Evolutionary conservation across 164 flowering plant species (phyloP).

Genomic region (Tetracentron sinense): DNA sequence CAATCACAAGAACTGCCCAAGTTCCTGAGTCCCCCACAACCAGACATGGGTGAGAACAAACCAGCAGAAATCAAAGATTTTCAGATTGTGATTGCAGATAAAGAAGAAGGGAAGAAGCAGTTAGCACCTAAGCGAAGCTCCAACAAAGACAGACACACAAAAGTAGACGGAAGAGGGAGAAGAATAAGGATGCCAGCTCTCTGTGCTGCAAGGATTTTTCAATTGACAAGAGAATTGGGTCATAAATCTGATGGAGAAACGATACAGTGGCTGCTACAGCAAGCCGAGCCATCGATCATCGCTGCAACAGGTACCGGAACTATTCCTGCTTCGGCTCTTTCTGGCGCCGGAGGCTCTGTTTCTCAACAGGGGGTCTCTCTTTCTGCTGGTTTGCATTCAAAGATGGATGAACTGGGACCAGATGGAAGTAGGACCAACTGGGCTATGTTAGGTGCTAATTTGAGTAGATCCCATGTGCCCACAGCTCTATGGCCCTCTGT

Average conservation of each 20-base stretch:
- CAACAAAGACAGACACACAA: conserved; percentile 19
- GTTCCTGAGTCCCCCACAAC: conserved; percentile 42
- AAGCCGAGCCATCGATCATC: conserved; percentile 25
- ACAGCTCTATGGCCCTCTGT: conserved; percentile 60
- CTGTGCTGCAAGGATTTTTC: conserved; percentile 30
- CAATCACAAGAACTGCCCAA: conserved; percentile 32
- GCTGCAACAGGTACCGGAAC: conserved; percentile 31
- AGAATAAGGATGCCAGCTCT: conserved; percentile 28
- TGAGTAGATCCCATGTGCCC: conserved; percentile 44
- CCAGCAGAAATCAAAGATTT: conserved; percentile 49
- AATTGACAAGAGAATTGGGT: conserved; percentile 24
- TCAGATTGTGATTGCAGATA: conserved; percentile 57
- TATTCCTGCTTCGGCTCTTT: conserved; percentile 45
- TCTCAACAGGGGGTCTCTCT: conserved; percentile 54
- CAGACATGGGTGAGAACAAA: conserved; percentile 41
- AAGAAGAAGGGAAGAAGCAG: conserved; percentile 51
- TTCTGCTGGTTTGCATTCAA: conserved; percentile 54
- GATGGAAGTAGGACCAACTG: conserved; percentile 52
- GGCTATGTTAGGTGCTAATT: conserved; percentile 49
- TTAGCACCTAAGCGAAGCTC: conserved; percentile 44
- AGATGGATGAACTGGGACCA: conserved; percentile 48
- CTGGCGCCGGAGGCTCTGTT: conserved; percentile 52
- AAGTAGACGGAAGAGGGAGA: conserved; percentile 28
- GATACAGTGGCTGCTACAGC: conserved; percentile 44
- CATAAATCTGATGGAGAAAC: conserved; percentile 60